Evolutionary conservation across 2,329 filamentous ascomycete species (phyloP).

Genomic region (Neofusicoccum parvum): DNA sequence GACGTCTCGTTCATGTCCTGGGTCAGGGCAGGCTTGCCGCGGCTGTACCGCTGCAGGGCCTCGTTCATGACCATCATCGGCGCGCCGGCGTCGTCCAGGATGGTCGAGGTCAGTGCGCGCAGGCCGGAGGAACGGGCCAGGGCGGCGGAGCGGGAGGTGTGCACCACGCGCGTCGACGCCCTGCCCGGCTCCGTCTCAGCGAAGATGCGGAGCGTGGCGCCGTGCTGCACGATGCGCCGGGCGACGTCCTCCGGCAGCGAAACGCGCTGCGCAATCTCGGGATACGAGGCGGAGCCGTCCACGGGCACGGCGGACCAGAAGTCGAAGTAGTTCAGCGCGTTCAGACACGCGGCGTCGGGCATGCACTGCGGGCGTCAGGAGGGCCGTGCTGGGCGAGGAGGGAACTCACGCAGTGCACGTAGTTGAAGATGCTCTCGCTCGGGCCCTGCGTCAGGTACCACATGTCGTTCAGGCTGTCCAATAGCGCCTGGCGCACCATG

Average conservation of each 20-base stretch:
- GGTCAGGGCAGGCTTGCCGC: constrained; percentile 30
- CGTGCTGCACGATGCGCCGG: constrained; percentile 37
- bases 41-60: constrained; percentile 31
- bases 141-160: constrained; percentile 35
- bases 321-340: constrained; percentile 55
- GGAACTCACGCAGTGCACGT: constrained; percentile 31
- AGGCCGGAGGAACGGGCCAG: constrained; percentile 32
- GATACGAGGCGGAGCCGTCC: constrained; percentile 45
- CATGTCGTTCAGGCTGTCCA: constrained; percentile 52
- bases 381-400: background rate
- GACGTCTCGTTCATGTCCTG: constrained; percentile 32
- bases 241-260: constrained; percentile 33
- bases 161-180: constrained; percentile 26
- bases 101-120: constrained; percentile 30
- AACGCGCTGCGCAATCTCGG: constrained; percentile 32
- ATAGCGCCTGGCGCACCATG: constrained; percentile 40
- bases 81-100: constrained; percentile 30
- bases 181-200: constrained; percentile 22
- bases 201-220: constrained; percentile 41
- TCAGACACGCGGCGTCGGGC: constrained; percentile 49
- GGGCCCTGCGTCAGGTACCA: constrained; percentile 52
- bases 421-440: constrained; percentile 52
- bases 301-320: constrained; percentile 57
- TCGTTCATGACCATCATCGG: constrained; percentile 34
- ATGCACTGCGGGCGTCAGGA: constrained; percentile 37